Conservation (phyloP, 805 yeast species). For the Lachancea quebecensis region DNA sequence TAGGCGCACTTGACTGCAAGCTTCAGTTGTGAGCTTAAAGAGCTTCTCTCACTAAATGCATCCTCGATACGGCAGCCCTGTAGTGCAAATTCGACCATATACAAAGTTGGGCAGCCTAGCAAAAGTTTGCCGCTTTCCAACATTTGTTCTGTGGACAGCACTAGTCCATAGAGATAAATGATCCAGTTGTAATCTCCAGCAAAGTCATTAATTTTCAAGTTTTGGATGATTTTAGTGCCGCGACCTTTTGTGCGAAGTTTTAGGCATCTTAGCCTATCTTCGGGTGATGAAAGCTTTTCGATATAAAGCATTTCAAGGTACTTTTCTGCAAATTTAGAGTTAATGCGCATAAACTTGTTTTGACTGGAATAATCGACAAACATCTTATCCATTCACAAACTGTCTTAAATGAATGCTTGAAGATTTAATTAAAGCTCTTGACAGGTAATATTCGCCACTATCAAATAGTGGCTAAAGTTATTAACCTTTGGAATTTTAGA, state of each 20-base stretch:
- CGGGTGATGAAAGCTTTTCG: conserved; percentile 9
- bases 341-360: conserved; percentile 15
- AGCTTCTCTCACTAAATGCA: neutral
- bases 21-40: neutral
- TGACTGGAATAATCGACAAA: conserved; percentile 22
- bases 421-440: no score
- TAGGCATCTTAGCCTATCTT: conserved; percentile 10
- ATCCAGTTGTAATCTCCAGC: conserved; percentile 8
- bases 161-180: conserved; percentile 12
- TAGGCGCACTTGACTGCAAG: conserved; percentile 2
- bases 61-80: conserved; percentile 2
- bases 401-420: no score
- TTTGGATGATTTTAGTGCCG: conserved; percentile 6
- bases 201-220: conserved; percentile 12
- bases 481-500: no score
- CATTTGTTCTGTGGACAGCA: conserved; percentile 15
- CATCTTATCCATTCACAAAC: conserved; percentile 5
- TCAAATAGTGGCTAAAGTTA: no score
- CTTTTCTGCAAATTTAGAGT: conserved; percentile 15
- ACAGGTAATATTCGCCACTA: no score
- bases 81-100: conserved; percentile 11
- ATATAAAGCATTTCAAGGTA: conserved; percentile 13
- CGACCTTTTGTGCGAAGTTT: conserved; percentile 5
- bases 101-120: conserved; percentile 17
- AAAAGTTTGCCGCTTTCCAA: conserved; percentile 7